A percentile compares a stretch with the other conserved stretches of the same genome.
These are phyloP conservation scores for Intubia oerlemansii DNA, from an alignment of 2,329 filamentous ascomycete genomes.

Conservation along the genomic window DNA sequence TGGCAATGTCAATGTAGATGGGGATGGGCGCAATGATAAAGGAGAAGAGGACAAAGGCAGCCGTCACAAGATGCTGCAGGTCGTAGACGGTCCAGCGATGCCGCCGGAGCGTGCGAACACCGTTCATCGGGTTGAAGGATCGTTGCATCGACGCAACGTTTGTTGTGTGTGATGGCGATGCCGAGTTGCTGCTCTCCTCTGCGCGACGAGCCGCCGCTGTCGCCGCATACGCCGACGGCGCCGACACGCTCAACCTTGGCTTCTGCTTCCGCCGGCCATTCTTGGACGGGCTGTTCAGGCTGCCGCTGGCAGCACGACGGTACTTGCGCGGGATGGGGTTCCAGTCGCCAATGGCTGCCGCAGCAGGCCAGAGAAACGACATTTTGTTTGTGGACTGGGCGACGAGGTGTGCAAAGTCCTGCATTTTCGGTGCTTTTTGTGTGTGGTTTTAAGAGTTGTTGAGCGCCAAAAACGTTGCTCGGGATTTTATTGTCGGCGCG, in stretches of 20 bases:
- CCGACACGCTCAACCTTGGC: slow-evolving; percentile 3
- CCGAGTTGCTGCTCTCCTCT: slow-evolving; percentile 14
- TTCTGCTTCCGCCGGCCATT: slow-evolving; percentile 6
- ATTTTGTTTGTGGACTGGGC: too few relatives aligned
- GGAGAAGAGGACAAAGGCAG: slow-evolving; percentile 59
- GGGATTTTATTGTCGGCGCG: too few relatives aligned
- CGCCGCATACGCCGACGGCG: slow-evolving; percentile 8
- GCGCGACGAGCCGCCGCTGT: slow-evolving; percentile 1
- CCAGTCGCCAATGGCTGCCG: too few relatives aligned
- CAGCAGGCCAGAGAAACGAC: too few relatives aligned
- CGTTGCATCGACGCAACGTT: slow-evolving; percentile 59
- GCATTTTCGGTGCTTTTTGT: too few relatives aligned
- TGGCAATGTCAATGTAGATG: slow-evolving; percentile 54
- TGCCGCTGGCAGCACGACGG: too few relatives aligned
- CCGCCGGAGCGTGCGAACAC: slow-evolving; percentile 50
- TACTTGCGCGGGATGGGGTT: too few relatives aligned
- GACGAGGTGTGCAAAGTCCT: too few relatives aligned
- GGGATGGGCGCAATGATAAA: slow-evolving; percentile 67
- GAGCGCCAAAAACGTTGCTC: too few relatives aligned
- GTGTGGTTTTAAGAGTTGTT: too few relatives aligned
- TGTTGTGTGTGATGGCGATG: too few relatives aligned
- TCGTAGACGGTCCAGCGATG: slow-evolving; percentile 72
- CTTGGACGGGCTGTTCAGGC: too few relatives aligned
- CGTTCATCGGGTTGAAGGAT: slow-evolving; percentile 63
- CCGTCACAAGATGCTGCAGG: slow-evolving; percentile 60